phyloP scores from a whole-genome alignment of 192 early-diverging fungal species.

The Umbelopsis isabellina region DNA sequence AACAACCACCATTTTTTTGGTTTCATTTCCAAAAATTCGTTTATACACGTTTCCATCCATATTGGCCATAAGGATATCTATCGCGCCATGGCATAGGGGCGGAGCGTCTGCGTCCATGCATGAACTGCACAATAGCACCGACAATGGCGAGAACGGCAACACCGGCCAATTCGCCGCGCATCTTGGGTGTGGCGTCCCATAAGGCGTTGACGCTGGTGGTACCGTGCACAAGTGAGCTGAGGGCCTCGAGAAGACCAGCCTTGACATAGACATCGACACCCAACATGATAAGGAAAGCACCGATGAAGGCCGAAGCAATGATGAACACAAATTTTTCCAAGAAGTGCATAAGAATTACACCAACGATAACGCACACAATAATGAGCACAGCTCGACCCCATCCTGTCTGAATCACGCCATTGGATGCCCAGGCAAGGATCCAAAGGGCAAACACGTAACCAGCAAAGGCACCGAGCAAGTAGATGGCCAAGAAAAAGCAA shows the following conservation, averaged over 20 bases:
- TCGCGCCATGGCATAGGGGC: slow-evolving; percentile 27
- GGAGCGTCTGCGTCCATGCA: slow-evolving; percentile 46
- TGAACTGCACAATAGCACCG: slow-evolving; percentile 70
- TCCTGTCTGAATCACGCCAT: slow-evolving; percentile 64
- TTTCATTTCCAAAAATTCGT: no score
- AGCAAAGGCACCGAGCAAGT: slow-evolving; percentile 74
- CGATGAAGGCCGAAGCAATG: slow-evolving; percentile 73
- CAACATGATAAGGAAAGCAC: slow-evolving; percentile 76
- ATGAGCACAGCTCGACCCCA: slow-evolving; percentile 75
- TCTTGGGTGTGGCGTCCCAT: slow-evolving; percentile 44
- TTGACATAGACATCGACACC: slow-evolving; percentile 85
- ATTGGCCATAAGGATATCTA: slow-evolving; percentile 26
- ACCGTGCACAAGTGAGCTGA: slow-evolving; percentile 57
- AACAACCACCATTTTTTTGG: background rate
- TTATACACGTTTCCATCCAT: slow-evolving; percentile 39
- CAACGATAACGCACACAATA: slow-evolving; percentile 59
- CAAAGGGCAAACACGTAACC: slow-evolving; percentile 79
- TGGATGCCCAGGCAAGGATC: slow-evolving; percentile 63
- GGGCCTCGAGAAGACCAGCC: slow-evolving; percentile 72
- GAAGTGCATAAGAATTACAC: slow-evolving; percentile 67
- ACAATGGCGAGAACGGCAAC: slow-evolving; percentile 64
- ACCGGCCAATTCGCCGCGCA: slow-evolving; percentile 75
- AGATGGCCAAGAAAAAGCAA: slow-evolving; percentile 72
- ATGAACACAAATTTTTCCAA: slow-evolving; percentile 68
- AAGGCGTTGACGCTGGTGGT: slow-evolving; percentile 31